Evolutionary conservation across 345 rosid genomes (phyloP).

Genomic region (Salix purpurea): DNA sequence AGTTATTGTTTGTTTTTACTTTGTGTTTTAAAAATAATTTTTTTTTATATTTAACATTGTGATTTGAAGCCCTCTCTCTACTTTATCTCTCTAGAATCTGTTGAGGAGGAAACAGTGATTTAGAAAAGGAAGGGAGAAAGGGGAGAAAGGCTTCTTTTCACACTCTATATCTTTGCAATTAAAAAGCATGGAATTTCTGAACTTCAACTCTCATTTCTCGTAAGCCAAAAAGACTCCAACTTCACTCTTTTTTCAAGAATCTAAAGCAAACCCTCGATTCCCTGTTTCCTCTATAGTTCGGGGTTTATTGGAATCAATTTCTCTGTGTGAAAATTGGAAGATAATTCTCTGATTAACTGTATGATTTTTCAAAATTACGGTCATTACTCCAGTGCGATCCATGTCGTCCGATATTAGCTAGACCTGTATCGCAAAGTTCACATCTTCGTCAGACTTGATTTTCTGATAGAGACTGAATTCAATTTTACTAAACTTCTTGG

Average conservation of each 20-base stretch:
- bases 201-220: neutral
- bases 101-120: neutral
- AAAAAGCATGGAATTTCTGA: neutral
- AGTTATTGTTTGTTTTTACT: too few relatives aligned
- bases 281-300: neutral
- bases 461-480: neutral
- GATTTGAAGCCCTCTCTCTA: neutral
- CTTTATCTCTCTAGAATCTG: constrained; percentile 3
- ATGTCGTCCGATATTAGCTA: constrained; percentile 95
- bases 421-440: neutral
- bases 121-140: neutral
- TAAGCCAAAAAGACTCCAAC: constrained; percentile 10
- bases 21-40: too few relatives aligned
- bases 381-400: constrained; percentile 28
- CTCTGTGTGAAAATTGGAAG: neutral
- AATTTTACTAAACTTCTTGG: constrained; percentile 12
- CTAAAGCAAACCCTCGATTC: neutral
- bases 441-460: neutral
- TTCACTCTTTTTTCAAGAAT: neutral
- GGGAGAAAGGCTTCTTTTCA: neutral
- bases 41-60: too few relatives aligned
- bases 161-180: neutral
- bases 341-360: neutral
- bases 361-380: constrained; percentile 3
- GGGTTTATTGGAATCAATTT: neutral